Evolutionary conservation across 2,329 filamentous ascomycete genomes (phyloP), one percentile per base, ranked within the genome.

Genomic region (Hymenotorrendiella dingleyae): DNA sequence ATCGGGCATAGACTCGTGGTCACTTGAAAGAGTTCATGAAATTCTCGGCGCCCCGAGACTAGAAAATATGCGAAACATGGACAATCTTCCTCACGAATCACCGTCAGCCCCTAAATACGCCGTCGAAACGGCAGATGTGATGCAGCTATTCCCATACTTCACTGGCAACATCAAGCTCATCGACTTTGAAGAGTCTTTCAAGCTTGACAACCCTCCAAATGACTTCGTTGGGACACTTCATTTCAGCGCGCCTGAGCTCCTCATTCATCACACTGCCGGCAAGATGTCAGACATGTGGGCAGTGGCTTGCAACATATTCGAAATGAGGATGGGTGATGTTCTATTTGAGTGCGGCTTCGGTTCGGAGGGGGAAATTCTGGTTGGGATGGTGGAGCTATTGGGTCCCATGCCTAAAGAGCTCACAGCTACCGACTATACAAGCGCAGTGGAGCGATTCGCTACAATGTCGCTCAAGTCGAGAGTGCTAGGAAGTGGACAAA

Each of bases 121-220:
- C 10, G 40, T 42, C n/a, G 21, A 30, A 14, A 17, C 40, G 2
- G 8, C 26, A 3, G 16, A 48, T 28, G 2, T 20, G 4, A 17
- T 29, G n/a, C 22, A 23, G 10, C n/a, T 48, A 1, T 34, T 43
- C 12, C 11, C 29, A 0, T 39, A 26, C 19, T 24, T 35, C 6
- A 48, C 42, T 4, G 42, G 46, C 8, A 45, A 48, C 20, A 37
- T 48, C 27, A 43, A 40, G 23, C 14, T 45, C 14, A 26, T 42
- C 12, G 46, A 48, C 11, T 45, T 45, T n/a, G 42, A 32, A 16
- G 34, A 23, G 12, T 11, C 39, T 0, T 48, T 30, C 9, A 21
- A 19, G 4, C 21, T 45, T 22, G 21, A 34, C 12, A 12, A 30
- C 2, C n/a, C 27, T 17, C 40, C 26, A 11, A 4, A 26, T 3